Evolutionary conservation across 1,284 basidiomycete genomes (phyloP).

Genomic region (Amylostereum areolatum): DNA sequence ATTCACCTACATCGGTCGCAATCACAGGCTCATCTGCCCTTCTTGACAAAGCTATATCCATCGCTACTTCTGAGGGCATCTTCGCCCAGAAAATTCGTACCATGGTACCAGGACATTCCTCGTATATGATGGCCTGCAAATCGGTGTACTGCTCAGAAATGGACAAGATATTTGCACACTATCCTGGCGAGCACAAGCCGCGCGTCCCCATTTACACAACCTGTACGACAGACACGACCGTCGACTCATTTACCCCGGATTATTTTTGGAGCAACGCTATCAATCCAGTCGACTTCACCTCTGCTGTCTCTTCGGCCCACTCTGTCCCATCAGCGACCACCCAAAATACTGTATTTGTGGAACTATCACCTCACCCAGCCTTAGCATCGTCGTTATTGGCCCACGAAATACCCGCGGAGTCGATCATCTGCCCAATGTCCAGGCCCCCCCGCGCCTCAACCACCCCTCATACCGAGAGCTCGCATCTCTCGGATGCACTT

Average conservation of each 20-base stretch:
- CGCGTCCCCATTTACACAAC: conserved; percentile 20
- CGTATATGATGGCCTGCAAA: conserved; percentile 26
- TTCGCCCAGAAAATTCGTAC: conserved; percentile 28
- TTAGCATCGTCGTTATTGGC: neutral
- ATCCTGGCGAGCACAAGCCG: conserved; percentile 11
- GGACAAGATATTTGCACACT: conserved; percentile 20
- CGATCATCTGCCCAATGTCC: neutral
- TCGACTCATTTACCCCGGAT: conserved; percentile 15
- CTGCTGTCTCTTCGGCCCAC: conserved; percentile 26
- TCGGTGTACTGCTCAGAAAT: conserved; percentile 18
- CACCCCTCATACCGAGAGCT: neutral
- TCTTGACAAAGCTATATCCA: conserved; percentile 22
- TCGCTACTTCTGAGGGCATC: conserved; percentile 22
- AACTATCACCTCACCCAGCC: neutral
- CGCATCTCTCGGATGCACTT: neutral
- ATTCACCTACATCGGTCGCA: conserved; percentile 27
- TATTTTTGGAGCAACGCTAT: conserved; percentile 32
- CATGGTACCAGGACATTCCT: conserved; percentile 26
- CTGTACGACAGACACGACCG: conserved; percentile 16
- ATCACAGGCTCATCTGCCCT: conserved; percentile 24
- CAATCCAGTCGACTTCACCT: conserved; percentile 25
- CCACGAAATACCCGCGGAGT: neutral
- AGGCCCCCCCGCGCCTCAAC: too few species aligned
- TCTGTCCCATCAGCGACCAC: conserved; percentile 29
- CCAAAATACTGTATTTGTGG: neutral